A percentile compares a stretch with the other conserved stretches of the same genome.
These are phyloP conservation scores for Erodium chrysanthum DNA, from an alignment of 441 rosid genomes.

Conservation along the genomic window DNA sequence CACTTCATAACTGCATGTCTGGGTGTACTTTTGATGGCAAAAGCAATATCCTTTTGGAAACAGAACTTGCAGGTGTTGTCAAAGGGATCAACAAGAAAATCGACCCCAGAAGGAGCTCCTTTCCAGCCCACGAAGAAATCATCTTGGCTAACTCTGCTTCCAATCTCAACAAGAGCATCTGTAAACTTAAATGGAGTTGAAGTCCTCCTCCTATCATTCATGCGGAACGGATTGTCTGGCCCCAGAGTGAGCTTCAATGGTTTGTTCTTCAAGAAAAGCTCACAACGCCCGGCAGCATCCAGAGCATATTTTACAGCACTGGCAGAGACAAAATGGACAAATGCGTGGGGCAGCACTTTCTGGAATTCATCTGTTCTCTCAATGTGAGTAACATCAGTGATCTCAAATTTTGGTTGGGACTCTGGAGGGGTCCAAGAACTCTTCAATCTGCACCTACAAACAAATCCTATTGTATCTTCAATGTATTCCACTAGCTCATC, in stretches of 20 bases:
- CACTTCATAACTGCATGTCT: conserved; percentile 61
- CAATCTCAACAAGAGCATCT: conserved; percentile 50
- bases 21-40: conserved; percentile 44
- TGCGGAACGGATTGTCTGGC: conserved; percentile 47
- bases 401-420: conserved; percentile 51
- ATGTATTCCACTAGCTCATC: conserved; percentile 42
- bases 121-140: conserved; percentile 63
- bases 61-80: conserved; percentile 64
- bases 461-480: conserved; percentile 41
- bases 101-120: conserved; percentile 44
- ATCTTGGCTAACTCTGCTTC: conserved; percentile 37
- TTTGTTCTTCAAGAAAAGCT: conserved; percentile 34
- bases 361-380: conserved; percentile 27
- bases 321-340: conserved; percentile 63
- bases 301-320: conserved; percentile 31
- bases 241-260: conserved; percentile 60
- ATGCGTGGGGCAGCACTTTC: conserved; percentile 72
- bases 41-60: conserved; percentile 55
- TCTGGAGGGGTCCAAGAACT: conserved; percentile 77
- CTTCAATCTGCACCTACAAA: conserved; percentile 69
- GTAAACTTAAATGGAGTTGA: conserved; percentile 42
- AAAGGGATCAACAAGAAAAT: conserved; percentile 80
- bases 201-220: conserved; percentile 58
- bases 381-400: conserved; percentile 20
- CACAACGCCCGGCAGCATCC: conserved; percentile 38